A percentile compares a stretch with the other conserved stretches of the same genome.
These are phyloP conservation scores for Ampelocalamus luodianensis DNA, from an alignment of 176 grass and related monocot species.

Conservation along the genomic window DNA sequence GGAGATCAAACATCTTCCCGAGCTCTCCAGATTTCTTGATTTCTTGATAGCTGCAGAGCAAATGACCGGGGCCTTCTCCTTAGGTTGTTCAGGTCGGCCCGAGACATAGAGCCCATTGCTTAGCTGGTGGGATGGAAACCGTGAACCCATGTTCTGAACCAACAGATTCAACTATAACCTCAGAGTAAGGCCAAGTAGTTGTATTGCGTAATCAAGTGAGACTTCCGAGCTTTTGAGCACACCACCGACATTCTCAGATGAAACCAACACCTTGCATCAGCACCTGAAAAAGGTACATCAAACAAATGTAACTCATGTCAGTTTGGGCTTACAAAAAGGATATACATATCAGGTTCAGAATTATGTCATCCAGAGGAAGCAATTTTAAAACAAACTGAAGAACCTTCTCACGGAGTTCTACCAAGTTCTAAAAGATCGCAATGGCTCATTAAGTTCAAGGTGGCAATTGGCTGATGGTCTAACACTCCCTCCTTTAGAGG, in stretches of 20 bases:
- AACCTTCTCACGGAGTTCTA: constrained; percentile 15
- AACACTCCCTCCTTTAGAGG: background rate
- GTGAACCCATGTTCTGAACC: constrained; percentile 68
- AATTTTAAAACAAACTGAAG: constrained; percentile 14
- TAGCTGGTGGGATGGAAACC: constrained; percentile 91
- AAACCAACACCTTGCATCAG: constrained; percentile 47
- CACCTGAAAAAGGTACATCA: constrained; percentile 32
- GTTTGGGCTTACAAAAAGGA: background rate
- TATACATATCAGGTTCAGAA: background rate
- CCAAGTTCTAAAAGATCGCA: constrained; percentile 4
- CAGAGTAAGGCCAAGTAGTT: background rate
- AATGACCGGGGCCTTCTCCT: constrained; percentile 77
- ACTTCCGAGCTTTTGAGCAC: constrained; percentile 33
- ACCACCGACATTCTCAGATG: background rate
- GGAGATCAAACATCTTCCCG: constrained; percentile 81
- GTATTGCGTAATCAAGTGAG: constrained; percentile 35
- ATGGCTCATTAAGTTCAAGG: background rate
- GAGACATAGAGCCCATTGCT: constrained; percentile 97
- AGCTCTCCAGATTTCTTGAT: constrained; percentile 89
- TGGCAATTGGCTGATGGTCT: background rate
- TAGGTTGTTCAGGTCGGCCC: constrained; percentile 76
- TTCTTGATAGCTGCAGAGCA: constrained; percentile 81
- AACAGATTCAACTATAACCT: constrained; percentile 34
- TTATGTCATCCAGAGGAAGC: constrained; percentile 1
- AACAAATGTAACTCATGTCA: constrained; percentile 11